phyloP scores from a whole-genome alignment of 768 basidiomycete genomes.

The Lactifluus volemus region DNA sequence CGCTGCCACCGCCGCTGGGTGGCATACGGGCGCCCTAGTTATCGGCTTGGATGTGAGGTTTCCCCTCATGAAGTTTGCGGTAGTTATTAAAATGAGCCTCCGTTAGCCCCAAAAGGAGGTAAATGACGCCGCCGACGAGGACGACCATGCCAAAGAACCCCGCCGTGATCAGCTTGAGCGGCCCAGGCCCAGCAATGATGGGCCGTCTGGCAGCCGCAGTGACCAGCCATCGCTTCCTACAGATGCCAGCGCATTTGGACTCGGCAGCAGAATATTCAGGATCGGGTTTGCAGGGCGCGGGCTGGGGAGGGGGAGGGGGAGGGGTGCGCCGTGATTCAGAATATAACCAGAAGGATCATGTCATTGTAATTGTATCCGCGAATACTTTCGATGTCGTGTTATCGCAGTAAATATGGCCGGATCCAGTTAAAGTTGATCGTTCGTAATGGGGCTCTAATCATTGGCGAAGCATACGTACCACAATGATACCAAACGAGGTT shows the following conservation, averaged over 20 bases:
- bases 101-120: constrained; percentile 30
- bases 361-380: no score
- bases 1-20: constrained; percentile 72
- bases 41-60: constrained; percentile 67
- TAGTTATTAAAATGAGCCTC: neutral
- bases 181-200: constrained; percentile 13
- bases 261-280: constrained; percentile 32
- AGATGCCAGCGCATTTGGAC: constrained; percentile 13
- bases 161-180: constrained; percentile 27
- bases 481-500: no score
- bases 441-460: neutral
- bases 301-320: constrained; percentile 22
- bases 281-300: constrained; percentile 50
- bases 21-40: constrained; percentile 88
- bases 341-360: no score
- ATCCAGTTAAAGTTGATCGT: neutral
- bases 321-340: neutral
- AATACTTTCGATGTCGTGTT: no score
- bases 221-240: constrained; percentile 14
- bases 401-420: neutral
- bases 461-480: neutral
- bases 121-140: constrained; percentile 22
- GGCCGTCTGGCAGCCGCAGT: constrained; percentile 13
- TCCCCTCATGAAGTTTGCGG: neutral
- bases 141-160: constrained; percentile 8